These are phyloP conservation scores for Phaseolus lunatus DNA, from an alignment of 306 rosid genomes.

Conservation along the genomic window DNA sequence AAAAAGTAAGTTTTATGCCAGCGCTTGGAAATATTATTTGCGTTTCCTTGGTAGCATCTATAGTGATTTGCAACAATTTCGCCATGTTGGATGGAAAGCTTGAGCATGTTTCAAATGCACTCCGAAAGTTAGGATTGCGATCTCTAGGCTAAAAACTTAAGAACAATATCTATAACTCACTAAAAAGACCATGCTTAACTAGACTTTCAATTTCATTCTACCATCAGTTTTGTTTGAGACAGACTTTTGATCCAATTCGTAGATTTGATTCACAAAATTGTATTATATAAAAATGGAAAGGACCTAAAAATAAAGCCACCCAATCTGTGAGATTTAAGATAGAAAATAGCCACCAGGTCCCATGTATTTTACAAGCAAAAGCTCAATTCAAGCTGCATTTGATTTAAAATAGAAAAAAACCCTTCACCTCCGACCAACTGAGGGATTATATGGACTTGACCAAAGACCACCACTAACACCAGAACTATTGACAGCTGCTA, in stretches of 20 bases:
- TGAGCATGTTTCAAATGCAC: constrained; percentile 16
- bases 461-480: constrained; percentile 42
- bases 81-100: neutral
- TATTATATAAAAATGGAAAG: constrained; percentile 9
- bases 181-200: constrained; percentile 11
- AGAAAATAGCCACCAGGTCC: constrained; percentile 4
- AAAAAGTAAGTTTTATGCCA: neutral
- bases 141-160: neutral
- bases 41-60: neutral
- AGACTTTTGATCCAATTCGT: constrained; percentile 30
- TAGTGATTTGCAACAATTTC: neutral
- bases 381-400: constrained; percentile 29
- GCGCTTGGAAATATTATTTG: neutral
- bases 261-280: constrained; percentile 31
- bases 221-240: constrained; percentile 7
- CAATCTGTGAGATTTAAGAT: constrained; percentile 2
- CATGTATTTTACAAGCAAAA: constrained; percentile 21
- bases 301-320: constrained; percentile 15
- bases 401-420: neutral
- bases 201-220: constrained; percentile 25
- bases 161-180: neutral
- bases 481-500: constrained; percentile 38
- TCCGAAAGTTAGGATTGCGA: neutral
- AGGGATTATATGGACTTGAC: constrained; percentile 57
- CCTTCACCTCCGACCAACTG: constrained; percentile 48